These are phyloP conservation scores for Trichoderma cornu-damae DNA, from an alignment of 2,329 filamentous ascomycete genomes.

Conservation along the genomic window DNA sequence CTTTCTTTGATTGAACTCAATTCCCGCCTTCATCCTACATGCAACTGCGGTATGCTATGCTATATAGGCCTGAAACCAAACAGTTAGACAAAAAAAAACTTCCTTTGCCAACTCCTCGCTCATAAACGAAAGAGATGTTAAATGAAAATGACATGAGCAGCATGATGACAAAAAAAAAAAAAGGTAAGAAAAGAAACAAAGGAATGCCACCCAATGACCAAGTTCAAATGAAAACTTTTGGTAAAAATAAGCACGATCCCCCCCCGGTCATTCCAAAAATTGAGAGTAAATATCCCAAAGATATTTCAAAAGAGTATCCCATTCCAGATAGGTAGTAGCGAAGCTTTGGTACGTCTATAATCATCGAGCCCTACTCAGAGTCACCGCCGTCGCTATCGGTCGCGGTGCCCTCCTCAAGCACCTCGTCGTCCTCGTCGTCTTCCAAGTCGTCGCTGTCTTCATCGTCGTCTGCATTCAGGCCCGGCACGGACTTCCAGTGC, in stretches of 20 bases:
- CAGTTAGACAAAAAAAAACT: neutral
- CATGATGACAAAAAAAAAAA: neutral
- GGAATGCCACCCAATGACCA: neutral
- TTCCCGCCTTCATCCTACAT: neutral
- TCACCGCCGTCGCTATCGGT: conserved; percentile 45
- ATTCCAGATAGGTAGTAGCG: conserved; percentile 11
- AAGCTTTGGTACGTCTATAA: neutral
- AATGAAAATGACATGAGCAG: neutral
- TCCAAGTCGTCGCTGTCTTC: conserved; percentile 52
- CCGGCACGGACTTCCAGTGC: conserved; percentile 70
- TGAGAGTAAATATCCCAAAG: neutral
- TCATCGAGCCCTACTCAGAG: conserved; percentile 20
- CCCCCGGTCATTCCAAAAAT: neutral
- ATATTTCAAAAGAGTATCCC: too few species aligned
- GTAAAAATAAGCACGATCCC: neutral
- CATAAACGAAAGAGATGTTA: neutral
- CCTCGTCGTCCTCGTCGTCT: conserved; percentile 44
- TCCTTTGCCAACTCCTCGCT: conserved; percentile 24
- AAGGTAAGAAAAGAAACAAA: neutral
- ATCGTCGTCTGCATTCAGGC: conserved; percentile 55
- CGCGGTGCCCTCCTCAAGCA: conserved; percentile 48
- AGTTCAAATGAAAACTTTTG: neutral
- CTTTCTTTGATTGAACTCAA: neutral
- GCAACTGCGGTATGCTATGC: neutral
- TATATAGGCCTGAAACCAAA: neutral